Conservation (phyloP, 2,329 filamentous ascomycete genomes). For the Fusarium sp. region DNA sequence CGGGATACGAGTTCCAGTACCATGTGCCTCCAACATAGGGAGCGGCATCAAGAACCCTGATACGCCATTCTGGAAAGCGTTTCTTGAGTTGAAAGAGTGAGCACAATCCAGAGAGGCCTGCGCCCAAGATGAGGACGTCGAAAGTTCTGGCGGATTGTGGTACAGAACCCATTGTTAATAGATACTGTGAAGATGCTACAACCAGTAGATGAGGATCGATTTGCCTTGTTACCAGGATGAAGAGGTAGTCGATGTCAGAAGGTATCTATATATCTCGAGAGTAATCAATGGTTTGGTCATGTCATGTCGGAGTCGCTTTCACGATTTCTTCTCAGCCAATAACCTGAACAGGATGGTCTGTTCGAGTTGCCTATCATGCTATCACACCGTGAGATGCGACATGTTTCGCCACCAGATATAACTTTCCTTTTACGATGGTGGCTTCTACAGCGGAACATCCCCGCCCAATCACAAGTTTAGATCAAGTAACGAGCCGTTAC, state of each 20-base stretch:
- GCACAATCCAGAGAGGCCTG: constrained; percentile 55
- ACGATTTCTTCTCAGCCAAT: background rate
- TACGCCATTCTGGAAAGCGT: constrained; percentile 38
- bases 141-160: constrained; percentile 15
- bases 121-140: constrained; percentile 39
- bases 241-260: no score
- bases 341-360: background rate
- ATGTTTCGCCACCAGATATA: constrained; percentile 14
- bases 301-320: background rate
- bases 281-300: background rate
- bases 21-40: constrained; percentile 43
- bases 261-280: background rate
- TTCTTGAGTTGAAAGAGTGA: constrained; percentile 56
- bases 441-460: background rate
- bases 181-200: background rate
- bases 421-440: constrained; percentile 21
- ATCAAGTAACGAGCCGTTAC: background rate
- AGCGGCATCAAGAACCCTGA: constrained; percentile 37
- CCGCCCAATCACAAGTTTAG: background rate
- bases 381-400: background rate
- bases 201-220: accelerated
- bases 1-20: constrained; percentile 46
- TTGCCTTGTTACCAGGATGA: background rate
- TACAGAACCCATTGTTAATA: constrained; percentile 32
- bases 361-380: constrained; percentile 6